Conservation (phyloP, 306 rosid species). For the Vicia sativa region DNA sequence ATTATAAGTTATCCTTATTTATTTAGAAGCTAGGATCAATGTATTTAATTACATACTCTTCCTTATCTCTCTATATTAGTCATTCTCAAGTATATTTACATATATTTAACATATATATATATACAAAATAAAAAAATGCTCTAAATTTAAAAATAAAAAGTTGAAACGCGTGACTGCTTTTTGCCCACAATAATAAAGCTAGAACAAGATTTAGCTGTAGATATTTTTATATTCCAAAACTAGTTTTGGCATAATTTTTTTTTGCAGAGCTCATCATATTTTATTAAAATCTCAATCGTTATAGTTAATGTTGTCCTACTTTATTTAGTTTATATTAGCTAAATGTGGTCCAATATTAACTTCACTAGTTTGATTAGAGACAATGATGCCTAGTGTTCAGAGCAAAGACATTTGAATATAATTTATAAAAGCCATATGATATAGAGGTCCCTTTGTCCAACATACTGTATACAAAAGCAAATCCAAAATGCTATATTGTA, state of each 20-base stretch:
- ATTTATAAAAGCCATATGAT: neutral
- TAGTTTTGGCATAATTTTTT: constrained; percentile 39
- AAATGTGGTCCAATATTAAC: constrained; percentile 33
- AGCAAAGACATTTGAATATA: constrained; percentile 25
- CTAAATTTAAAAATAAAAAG: neutral
- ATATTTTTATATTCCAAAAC: constrained; percentile 26
- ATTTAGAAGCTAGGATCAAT: too few relatives aligned
- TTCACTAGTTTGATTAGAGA: constrained; percentile 13
- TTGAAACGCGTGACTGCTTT: constrained; percentile 44
- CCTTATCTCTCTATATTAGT: too few relatives aligned
- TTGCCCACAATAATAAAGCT: constrained; percentile 38
- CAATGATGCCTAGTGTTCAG: constrained; percentile 37
- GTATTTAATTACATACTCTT: too few relatives aligned
- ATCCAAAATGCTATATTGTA: constrained; percentile 25
- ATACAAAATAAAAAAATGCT: neutral
- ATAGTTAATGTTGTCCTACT: constrained; percentile 35
- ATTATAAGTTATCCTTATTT: too few relatives aligned
- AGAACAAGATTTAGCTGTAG: constrained; percentile 28
- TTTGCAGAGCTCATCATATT: constrained; percentile 30
- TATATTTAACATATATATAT: too few relatives aligned
- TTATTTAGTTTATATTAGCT: constrained; percentile 37
- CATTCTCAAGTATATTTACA: too few relatives aligned
- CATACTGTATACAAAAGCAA: constrained; percentile 43
- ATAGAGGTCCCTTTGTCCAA: constrained; percentile 40
- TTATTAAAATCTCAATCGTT: constrained; percentile 18